Conservation (phyloP, 345 rosid genomes). For the Heritiera fomes region DNA sequence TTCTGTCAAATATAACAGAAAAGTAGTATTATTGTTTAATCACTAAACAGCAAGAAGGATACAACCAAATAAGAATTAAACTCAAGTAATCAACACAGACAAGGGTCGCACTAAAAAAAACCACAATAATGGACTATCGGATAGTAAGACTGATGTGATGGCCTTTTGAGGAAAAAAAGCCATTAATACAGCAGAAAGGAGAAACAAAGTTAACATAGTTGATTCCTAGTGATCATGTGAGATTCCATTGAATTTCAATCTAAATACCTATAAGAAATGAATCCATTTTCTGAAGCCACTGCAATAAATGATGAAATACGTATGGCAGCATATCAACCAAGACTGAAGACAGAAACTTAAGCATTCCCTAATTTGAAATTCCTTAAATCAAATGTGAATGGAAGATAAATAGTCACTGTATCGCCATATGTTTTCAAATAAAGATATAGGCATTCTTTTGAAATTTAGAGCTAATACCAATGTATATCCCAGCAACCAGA, state of each 20-base stretch:
- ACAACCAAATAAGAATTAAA: constrained; percentile 10
- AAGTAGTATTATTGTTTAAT: neutral
- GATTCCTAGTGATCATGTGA: neutral
- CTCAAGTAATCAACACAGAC: neutral
- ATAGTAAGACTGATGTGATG: neutral
- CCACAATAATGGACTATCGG: neutral
- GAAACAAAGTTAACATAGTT: neutral
- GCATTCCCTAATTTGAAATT: constrained; percentile 20
- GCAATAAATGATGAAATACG: neutral
- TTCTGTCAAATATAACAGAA: neutral
- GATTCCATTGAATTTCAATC: constrained; percentile 4
- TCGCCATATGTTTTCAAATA: constrained; percentile 33
- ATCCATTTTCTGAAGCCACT: neutral
- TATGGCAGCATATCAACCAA: neutral
- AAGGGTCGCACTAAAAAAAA: neutral
- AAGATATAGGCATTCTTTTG: constrained; percentile 38
- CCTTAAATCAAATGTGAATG: constrained; percentile 18
- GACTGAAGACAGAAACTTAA: neutral
- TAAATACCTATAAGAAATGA: constrained; percentile 5
- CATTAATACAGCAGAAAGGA: neutral
- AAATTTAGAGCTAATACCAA: constrained; percentile 95
- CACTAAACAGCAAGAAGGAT: constrained; percentile 1
- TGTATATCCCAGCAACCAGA: constrained; percentile 94
- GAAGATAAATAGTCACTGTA: constrained; percentile 22
- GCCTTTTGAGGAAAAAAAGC: neutral